A percentile compares a stretch with the other conserved stretches of the same genome.
These are phyloP conservation scores for Arabidopsis lyrata DNA, from an alignment of 441 rosid genomes.

Conservation along the genomic window DNA sequence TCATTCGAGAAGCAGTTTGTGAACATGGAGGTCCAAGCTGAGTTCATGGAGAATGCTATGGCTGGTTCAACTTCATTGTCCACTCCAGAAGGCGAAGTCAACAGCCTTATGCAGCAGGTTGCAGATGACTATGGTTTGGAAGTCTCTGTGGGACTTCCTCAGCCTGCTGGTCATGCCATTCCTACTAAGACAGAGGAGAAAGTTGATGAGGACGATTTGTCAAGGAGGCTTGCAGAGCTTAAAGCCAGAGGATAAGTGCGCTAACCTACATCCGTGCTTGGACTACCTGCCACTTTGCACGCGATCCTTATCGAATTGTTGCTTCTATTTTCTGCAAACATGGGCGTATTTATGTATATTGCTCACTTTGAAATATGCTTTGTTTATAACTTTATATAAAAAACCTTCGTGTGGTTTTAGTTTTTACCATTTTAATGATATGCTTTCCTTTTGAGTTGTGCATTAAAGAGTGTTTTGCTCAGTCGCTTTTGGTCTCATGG, in stretches of 20 bases:
- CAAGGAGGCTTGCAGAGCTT: conserved; percentile 92
- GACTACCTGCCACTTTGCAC: conserved; percentile 33
- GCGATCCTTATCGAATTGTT: conserved; percentile 22
- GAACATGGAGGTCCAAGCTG: conserved; percentile 97
- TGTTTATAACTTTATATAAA: conserved; percentile 32
- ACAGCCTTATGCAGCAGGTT: conserved; percentile 95
- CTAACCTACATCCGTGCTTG: conserved; percentile 12
- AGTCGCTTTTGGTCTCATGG: neutral
- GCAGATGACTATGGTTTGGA: conserved; percentile 91
- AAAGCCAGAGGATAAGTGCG: conserved; percentile 75
- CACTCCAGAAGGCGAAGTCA: conserved; percentile 92
- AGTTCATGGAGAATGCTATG: conserved; percentile 96
- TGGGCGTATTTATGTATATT: conserved; percentile 36
- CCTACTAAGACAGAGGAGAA: conserved; percentile 71
- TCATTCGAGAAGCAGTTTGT: conserved; percentile 94
- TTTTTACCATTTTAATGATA: conserved; percentile 27
- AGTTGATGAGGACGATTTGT: conserved; percentile 89
- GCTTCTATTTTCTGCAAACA: conserved; percentile 28
- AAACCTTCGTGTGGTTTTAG: conserved; percentile 26
- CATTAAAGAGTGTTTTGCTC: neutral
- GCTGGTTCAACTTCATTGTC: conserved; percentile 93
- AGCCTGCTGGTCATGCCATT: conserved; percentile 87
- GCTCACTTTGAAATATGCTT: conserved; percentile 29
- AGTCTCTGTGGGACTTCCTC: conserved; percentile 93
- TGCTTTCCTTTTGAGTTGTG: conserved; percentile 29